phyloP scores from a whole-genome alignment of 371 early-diverging fungal species.

The Actinomortierella ambigua region DNA sequence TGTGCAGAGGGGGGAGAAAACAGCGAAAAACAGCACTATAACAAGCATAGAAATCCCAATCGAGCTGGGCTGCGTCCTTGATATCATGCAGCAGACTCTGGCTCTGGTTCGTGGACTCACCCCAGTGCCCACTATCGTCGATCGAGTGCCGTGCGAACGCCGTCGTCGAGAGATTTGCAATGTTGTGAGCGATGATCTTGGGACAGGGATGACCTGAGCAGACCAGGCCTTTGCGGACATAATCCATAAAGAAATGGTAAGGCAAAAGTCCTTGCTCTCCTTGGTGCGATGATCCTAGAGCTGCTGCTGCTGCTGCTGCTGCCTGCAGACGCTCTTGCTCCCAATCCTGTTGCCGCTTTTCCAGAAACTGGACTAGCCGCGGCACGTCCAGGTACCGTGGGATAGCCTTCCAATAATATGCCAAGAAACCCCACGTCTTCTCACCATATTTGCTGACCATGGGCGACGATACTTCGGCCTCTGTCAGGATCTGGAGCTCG shows the following conservation, averaged over 20 bases:
- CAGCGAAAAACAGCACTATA: no score
- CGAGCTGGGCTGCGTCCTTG: no score
- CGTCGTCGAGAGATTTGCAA: slow-evolving; percentile 1
- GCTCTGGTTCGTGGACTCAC: slow-evolving; percentile 6
- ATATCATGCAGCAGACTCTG: not conserved
- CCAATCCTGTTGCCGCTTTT: slow-evolving; percentile 9
- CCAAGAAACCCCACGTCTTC: not conserved
- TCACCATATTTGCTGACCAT: slow-evolving; percentile 18
- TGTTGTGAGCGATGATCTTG: slow-evolving; percentile 15
- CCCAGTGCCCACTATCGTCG: slow-evolving; percentile 13
- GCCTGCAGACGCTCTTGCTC: slow-evolving; percentile 4
- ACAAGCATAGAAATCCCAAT: no score
- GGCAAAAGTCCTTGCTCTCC: no score
- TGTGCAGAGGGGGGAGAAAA: no score
- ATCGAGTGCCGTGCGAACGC: slow-evolving; percentile 23
- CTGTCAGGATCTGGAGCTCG: slow-evolving; percentile 12
- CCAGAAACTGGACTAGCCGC: slow-evolving; percentile 11
- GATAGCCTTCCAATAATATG: slow-evolving; percentile 18
- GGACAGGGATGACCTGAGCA: no score
- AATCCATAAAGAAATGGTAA: slow-evolving; percentile 10
- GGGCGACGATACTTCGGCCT: slow-evolving; percentile 1
- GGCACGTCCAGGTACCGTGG: slow-evolving; percentile 29
- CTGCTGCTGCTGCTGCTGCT: no score
- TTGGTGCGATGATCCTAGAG: no score
- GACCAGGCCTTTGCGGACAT: slow-evolving; percentile 12